These are phyloP conservation scores for Kluyveromyces sp. DNA, from an alignment of 1,139 yeast genomes.

Conservation along the genomic window DNA sequence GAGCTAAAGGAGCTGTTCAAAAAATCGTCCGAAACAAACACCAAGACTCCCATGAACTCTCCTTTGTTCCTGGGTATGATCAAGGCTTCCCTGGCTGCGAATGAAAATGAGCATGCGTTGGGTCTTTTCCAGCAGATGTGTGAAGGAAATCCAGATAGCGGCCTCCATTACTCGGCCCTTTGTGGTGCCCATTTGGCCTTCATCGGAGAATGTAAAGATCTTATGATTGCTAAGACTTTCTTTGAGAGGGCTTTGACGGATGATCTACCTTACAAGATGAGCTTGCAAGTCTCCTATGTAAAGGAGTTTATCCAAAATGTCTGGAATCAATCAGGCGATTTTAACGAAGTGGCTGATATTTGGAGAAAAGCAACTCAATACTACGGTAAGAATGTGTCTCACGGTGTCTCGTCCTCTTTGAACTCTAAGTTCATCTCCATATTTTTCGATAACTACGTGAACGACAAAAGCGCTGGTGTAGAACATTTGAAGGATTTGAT, in stretches of 20 bases:
- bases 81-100: slow-evolving; percentile 49
- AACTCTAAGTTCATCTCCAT: slow-evolving; percentile 63
- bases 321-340: slow-evolving; percentile 50
- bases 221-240: slow-evolving; percentile 62
- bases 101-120: slow-evolving; percentile 46
- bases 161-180: slow-evolving; percentile 39
- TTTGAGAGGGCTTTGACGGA: slow-evolving; percentile 61
- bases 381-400: slow-evolving; percentile 57
- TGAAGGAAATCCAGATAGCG: slow-evolving; percentile 28
- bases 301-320: slow-evolving; percentile 60
- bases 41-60: slow-evolving; percentile 35
- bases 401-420: slow-evolving; percentile 56
- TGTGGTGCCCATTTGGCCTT: slow-evolving; percentile 70
- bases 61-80: slow-evolving; percentile 55
- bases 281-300: slow-evolving; percentile 70
- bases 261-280: slow-evolving; percentile 65
- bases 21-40: slow-evolving; percentile 35
- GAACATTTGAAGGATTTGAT: slow-evolving; percentile 52
- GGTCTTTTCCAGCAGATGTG: slow-evolving; percentile 42
- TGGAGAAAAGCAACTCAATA: slow-evolving; percentile 60
- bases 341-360: slow-evolving; percentile 50
- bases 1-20: slow-evolving; percentile 47
- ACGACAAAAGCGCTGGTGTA: slow-evolving; percentile 50
- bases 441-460: slow-evolving; percentile 56
- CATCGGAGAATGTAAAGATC: slow-evolving; percentile 74